phyloP scores from a whole-genome alignment of 192 early-diverging fungal species.

The Phlyctochytrium bullatum region DNA sequence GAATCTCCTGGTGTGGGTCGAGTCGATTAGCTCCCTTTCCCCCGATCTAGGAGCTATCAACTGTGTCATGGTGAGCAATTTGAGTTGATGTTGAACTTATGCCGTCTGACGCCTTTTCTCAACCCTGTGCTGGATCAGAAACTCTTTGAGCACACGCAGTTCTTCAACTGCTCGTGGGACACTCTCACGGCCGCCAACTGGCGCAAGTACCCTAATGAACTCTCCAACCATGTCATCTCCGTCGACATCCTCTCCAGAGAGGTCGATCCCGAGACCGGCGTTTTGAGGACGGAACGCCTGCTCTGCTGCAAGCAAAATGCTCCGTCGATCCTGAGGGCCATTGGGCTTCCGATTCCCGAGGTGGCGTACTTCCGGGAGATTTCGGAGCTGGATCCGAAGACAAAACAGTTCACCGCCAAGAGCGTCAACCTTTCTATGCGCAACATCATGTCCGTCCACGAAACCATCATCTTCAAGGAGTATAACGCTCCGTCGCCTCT shows the following conservation, averaged over 20 bases:
- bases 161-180: conserved; percentile 79
- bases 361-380: conserved; percentile 87
- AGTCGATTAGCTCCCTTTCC: too few species aligned
- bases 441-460: conserved; percentile 79
- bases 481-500: too few species aligned
- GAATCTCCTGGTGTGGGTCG: too few species aligned
- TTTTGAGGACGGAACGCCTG: conserved; percentile 88
- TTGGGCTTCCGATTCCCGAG: conserved; percentile 50
- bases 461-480: conserved; percentile 75
- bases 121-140: too few species aligned
- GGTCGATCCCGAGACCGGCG: conserved; percentile 77
- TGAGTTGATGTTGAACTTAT: too few species aligned
- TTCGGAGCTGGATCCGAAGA: conserved; percentile 77
- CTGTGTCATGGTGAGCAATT: too few species aligned
- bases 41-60: too few species aligned
- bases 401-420: conserved; percentile 68
- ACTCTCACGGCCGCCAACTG: conserved; percentile 74
- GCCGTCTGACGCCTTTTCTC: too few species aligned
- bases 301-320: conserved; percentile 83
- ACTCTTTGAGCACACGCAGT: conserved; percentile 77
- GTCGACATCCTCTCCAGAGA: conserved; percentile 84
- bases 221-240: conserved; percentile 84
- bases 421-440: conserved; percentile 85
- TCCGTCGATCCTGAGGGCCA: conserved; percentile 68
- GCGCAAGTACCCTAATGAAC: conserved; percentile 97